These are phyloP conservation scores for Gossypium lobatum DNA, from an alignment of 441 rosid species.

Conservation along the genomic window DNA sequence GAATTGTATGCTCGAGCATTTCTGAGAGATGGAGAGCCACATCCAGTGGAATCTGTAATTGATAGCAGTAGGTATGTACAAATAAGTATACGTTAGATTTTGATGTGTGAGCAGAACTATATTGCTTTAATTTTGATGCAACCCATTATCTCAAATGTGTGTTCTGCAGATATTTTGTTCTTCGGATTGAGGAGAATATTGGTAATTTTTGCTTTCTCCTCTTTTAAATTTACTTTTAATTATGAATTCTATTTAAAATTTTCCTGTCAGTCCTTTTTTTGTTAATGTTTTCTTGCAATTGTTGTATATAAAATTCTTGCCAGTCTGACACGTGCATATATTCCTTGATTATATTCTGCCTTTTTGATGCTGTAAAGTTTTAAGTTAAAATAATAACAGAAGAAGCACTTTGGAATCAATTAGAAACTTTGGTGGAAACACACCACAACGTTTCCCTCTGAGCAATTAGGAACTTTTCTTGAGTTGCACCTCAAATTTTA, in stretches of 20 bases:
- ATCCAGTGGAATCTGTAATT: conserved; percentile 93
- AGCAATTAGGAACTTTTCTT: not conserved
- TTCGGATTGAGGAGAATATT: conserved; percentile 87
- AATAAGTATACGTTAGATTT: not conserved
- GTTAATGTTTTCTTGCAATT: not conserved
- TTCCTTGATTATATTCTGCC: not conserved
- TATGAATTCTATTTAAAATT: conserved; percentile 3
- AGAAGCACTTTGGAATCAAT: not conserved
- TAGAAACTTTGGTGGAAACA: not conserved
- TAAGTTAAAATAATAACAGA: not conserved
- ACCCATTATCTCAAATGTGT: conserved; percentile 14
- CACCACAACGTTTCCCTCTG: not conserved
- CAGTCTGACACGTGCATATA: not conserved
- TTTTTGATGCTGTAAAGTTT: not conserved
- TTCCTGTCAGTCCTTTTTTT: not conserved
- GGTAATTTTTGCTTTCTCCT: conserved; percentile 26
- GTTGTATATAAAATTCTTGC: not conserved
- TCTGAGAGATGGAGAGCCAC: conserved; percentile 83
- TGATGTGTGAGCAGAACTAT: not conserved
- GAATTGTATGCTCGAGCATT: conserved; percentile 90
- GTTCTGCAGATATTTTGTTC: conserved; percentile 89
- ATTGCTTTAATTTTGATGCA: conserved; percentile 10
- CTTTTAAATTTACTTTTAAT: conserved; percentile 6
- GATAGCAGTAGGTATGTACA: conserved; percentile 86
- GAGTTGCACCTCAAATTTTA: not conserved